Evolutionary conservation across 192 early-diverging fungal species (phyloP), one percentile per base, ranked within the genome.

Genomic region (Spizellomyces sp.): DNA sequence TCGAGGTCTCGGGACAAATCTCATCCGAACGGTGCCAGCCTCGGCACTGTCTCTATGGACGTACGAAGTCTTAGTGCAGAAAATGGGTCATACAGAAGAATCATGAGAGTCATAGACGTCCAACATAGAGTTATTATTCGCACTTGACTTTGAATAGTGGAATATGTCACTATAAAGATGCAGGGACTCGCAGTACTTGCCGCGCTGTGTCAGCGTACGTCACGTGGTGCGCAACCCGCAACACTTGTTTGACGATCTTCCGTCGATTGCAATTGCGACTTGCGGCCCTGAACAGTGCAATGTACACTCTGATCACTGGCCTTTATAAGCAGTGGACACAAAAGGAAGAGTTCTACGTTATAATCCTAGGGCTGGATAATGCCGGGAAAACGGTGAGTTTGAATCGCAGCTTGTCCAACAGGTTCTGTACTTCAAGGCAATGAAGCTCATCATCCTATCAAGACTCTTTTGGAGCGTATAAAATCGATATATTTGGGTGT

Each of bases 281-380:
- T 36, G 27, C 50, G 4, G 4, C 50, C 50, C 4, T n/a, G 50
- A 54, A 19, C 50, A 54, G 50, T 36, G 27, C 27, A 54, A 98
- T 98, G 96, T 97, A 94, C 80, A 92, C 96, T 41, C 87, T 99
- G 56, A 78, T 98, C 9, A 89, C 88, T 57, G 96, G 95, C 21
- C 86, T 95, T 15, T 97, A 99, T 79, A 84, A 89, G 71, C 91
- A 96, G 73, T 83, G 91, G 64, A 96, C 93, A 48, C 83, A 89
- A 59, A 93, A 88, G 69, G 95, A 98, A 77, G 93, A 96, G 70
- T 99, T 89, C 82, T 94, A 90, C 63, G 87, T 98, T n/a, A 85
- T 99, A n/a, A 92, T 99, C 60, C 80, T 99, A 44, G 96, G 96
- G 42, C 88, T 98, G 21, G 96, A 99, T 75, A 94, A 95, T 78